phyloP scores from a whole-genome alignment of 73 alveolate genomes.

The Tetrahymena malaccensis region DNA sequence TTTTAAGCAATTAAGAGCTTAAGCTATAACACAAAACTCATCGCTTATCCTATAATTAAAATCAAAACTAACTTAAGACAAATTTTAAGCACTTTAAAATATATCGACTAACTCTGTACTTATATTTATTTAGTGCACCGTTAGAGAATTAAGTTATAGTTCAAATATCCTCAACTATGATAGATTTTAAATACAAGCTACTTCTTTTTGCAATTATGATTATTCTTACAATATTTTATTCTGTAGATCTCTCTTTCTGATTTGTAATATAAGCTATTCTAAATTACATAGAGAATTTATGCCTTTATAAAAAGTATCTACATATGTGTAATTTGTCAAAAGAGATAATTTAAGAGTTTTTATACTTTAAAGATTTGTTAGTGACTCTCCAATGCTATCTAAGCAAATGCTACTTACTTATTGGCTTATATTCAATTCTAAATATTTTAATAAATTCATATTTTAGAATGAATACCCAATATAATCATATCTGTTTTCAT shows the following conservation, averaged over 20 bases:
- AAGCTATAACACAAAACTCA: not conserved
- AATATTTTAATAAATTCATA: not conserved
- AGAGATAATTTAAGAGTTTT: not conserved
- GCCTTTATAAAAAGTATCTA: not conserved
- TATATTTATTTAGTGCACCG: not conserved
- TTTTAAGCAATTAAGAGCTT: not conserved
- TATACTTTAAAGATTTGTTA: not conserved
- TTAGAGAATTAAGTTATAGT: not conserved
- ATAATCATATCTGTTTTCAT: not conserved
- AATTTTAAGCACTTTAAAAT: not conserved
- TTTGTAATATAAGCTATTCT: not conserved
- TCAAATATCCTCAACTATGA: not conserved
- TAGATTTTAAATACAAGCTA: not conserved
- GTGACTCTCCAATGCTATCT: not conserved
- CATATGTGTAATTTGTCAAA: not conserved
- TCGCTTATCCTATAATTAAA: not conserved
- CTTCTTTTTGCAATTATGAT: not conserved
- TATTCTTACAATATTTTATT: not conserved
- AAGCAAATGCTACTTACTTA: not conserved
- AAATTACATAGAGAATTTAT: not conserved
- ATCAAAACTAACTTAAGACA: not conserved
- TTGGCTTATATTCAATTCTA: not conserved
- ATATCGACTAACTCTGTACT: not conserved
- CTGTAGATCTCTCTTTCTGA: not conserved
- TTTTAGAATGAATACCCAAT: not conserved